Percentiles rank a stretch among this genome's conserved stretches.
phyloP scores from a whole-genome alignment of 2,329 filamentous ascomycete genomes.

The Plectosphaerella sp. region DNA sequence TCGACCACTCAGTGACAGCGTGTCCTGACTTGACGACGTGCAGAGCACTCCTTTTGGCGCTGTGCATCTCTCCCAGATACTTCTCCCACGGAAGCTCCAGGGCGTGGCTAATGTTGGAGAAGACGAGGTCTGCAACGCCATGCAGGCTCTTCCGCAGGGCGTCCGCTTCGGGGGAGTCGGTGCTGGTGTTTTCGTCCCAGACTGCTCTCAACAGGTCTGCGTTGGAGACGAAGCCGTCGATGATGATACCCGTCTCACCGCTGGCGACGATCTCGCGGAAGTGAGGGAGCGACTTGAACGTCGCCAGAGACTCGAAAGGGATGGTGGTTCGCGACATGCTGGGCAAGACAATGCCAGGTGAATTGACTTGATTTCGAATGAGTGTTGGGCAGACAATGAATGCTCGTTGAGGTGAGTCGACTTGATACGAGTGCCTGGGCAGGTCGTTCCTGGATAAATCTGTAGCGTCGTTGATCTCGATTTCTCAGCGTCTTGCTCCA shows the following conservation, averaged over 20 bases:
- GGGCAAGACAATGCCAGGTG: not conserved
- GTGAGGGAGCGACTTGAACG: not conserved
- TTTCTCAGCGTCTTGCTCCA: no score
- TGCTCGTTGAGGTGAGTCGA: no score
- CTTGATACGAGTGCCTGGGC: no score
- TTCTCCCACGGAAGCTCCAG: not conserved
- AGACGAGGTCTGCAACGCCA: not conserved
- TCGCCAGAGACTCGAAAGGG: not conserved
- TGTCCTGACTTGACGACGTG: not conserved
- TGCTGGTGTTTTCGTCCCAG: not conserved
- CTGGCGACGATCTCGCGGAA: not conserved
- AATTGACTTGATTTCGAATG: no score
- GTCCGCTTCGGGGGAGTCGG: not conserved
- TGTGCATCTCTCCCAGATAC: not conserved
- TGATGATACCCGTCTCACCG: not conserved
- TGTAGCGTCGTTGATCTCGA: no score
- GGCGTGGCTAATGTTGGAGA: not conserved
- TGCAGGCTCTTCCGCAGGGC: not conserved
- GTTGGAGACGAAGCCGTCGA: not conserved
- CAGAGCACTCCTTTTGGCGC: not conserved
- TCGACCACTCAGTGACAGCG: not conserved
- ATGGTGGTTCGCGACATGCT: not conserved
- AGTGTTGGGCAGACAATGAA: no score
- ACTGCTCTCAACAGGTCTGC: not conserved
- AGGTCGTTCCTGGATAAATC: no score